Base-by-base conservation (phyloP, 2,329 filamentous ascomycete species). In the Aspergillus terreus region DNA sequence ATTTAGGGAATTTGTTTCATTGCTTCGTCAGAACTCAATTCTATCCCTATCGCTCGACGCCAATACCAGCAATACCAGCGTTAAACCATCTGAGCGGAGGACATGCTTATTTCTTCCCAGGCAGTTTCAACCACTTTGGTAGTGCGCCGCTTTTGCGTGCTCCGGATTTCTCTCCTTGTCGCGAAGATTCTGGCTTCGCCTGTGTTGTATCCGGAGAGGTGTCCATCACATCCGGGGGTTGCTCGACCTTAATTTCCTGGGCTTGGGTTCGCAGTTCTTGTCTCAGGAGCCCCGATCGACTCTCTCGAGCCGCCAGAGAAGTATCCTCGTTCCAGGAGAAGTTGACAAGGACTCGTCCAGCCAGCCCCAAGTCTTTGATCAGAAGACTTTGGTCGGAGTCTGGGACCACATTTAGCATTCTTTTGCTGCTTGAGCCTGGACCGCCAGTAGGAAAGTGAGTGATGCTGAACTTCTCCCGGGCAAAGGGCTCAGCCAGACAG, bases 121-220 rank as follows among this genome's bases (percentile, higher is more conserved):
- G 77, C 50, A 87, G 71, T 69, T 87, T 88, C 38, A 92, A 71
- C 82, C 88, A 90, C 68, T 88, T 90, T 17, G 87, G 86, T 60
- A 84, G 57, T 19, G 62, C 64, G 17, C 69, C 71, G 25, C 59
- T 62, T 53, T 74, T 73, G 36, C 62, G 64, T 25, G 53, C 47
- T 19, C 53, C 57, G 14, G 68, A 46, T 54, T 72, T 72, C 47
- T 60, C 61, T 46, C 66, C 46, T 19, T 53, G 50, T 9, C 61
- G 52, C 12, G 55, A 49, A 25, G 62, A 58, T 2, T 67, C 67
- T 25, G 71, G 69, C 14, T 78, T 72, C 1, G 76, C 73, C 4
- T 73, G 69, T 1, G 61, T 63, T 15, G 69, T 70, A 3, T 62
- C 71, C 35, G 71, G 63, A 2, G 76, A 72, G 1, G 80, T 70